Percentiles rank a stretch among this genome's conserved stretches.
Conservation (phyloP, 2,329 filamentous ascomycete genomes). For the Aureobasidium sp. region DNA sequence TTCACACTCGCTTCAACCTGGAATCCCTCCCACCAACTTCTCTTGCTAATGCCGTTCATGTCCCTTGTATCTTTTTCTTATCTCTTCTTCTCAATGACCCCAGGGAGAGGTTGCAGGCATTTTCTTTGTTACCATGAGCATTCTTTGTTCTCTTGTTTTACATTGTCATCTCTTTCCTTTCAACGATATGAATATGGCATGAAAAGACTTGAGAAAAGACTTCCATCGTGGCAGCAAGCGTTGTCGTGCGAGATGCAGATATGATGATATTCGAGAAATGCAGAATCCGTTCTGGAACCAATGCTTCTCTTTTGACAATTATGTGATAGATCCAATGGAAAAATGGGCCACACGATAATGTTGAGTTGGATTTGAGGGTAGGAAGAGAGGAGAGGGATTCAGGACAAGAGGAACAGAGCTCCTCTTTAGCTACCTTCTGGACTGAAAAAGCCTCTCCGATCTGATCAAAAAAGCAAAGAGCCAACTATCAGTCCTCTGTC, state of each 20-base stretch:
- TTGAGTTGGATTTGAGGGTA: background rate
- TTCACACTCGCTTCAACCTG: slow-evolving; percentile 1
- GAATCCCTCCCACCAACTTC: slow-evolving; percentile 14
- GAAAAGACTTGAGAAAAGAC: background rate
- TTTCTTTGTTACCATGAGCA: slow-evolving; percentile 9
- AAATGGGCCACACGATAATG: background rate
- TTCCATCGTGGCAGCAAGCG: slow-evolving; percentile 2
- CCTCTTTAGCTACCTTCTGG: background rate
- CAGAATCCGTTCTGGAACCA: slow-evolving; percentile 7
- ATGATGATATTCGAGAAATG: slow-evolving; percentile 1
- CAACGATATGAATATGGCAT: slow-evolving; percentile 13
- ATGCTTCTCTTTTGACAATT: background rate
- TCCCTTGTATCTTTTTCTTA: background rate
- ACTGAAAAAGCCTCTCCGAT: background rate
- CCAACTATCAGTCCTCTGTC: background rate
- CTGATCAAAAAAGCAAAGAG: slow-evolving; percentile 6
- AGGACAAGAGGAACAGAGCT: background rate
- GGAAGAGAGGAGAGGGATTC: background rate
- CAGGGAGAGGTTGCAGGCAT: background rate
- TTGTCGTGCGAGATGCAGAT: background rate
- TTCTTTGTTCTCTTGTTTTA: background rate
- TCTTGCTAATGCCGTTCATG: slow-evolving; percentile 15
- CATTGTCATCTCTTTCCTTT: slow-evolving; percentile 4
- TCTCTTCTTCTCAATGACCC: background rate
- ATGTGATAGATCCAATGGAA: background rate